Evolutionary conservation across 768 basidiomycete species (phyloP), one percentile per base, ranked within the genome.

Genomic region (Nidularia sp.): DNA sequence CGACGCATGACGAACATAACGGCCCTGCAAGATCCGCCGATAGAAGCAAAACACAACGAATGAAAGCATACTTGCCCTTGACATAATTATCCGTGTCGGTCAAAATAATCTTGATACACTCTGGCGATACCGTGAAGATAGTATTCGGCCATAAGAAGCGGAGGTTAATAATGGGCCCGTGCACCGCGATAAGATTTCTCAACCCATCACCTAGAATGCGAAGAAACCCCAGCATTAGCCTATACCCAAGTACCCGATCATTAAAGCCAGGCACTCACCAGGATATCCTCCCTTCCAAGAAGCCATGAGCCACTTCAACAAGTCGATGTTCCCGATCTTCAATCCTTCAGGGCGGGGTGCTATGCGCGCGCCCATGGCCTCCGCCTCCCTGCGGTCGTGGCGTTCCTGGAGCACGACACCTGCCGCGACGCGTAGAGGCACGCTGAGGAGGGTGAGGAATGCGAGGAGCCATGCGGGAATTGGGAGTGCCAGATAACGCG

Each of bases 271-370:
- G 25, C 4, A 29, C 45, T 2, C 50, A 71, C 69, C 66, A 49
- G 67, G 70, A 54, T 70, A 70, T 6, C 70, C 71, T 15, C 57
- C 41, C 2, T 34, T 57, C 13, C 63, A 66, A 42, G 62, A 62
- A 51, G 55, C 48, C 29, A 64, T 36, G 36, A 64, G 29, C 12
- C 1, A 46, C 18, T 54, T 6, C 58, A 71, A 49, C 15, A 60
- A 9, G 45, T 67, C 67, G 10, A 66, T 13, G 42, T 66, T 70
- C 34, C 68, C 68, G 3, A 64, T 48, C 22, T 13, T 35, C 25
- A 59, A 35, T 5, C 63, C 65, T 2, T 8, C 45, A 4, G 63
- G 34, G 10, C 31, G 4, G 2, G 51, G 57, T 45, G 61, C 66
- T 4, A 54, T 52, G 7, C 63, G 62, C 10, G 66, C 65, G 13